Percentiles rank a stretch among this genome's conserved stretches.
phyloP scores from a whole-genome alignment of 148 eudicot genomes.

The Limonium bicolor region DNA sequence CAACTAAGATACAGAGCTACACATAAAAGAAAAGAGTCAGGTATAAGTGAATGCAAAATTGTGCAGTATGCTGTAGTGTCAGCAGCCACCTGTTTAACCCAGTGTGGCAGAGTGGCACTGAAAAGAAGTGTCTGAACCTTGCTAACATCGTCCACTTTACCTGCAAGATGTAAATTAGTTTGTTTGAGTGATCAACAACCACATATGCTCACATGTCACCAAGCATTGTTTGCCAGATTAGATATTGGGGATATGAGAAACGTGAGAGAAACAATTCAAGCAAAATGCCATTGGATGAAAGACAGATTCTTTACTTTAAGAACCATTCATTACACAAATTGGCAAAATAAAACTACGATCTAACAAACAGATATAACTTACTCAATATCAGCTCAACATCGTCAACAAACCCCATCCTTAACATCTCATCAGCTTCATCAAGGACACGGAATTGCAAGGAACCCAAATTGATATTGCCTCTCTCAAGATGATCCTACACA shows the following conservation, averaged over 20 bases:
- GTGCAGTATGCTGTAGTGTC: neutral
- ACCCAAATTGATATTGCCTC: conserved; percentile 60
- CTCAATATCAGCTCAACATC: conserved; percentile 87
- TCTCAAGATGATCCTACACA: conserved; percentile 62
- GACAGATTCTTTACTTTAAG: neutral
- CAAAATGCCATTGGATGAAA: neutral
- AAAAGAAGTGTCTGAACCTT: conserved; percentile 92
- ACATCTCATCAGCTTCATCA: conserved; percentile 98
- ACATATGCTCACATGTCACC: too few relatives aligned
- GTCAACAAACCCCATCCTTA: conserved; percentile 86
- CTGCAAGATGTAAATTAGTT: conserved; percentile 14
- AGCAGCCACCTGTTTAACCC: conserved; percentile 64
- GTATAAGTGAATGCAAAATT: neutral
- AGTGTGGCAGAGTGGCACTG: conserved; percentile 82
- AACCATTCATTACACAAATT: neutral
- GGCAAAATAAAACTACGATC: neutral
- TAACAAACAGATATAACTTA: conserved; percentile 9
- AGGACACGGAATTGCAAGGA: conserved; percentile 76
- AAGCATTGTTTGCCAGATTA: too few relatives aligned
- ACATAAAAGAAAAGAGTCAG: neutral
- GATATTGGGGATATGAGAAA: too few relatives aligned
- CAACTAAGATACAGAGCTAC: neutral
- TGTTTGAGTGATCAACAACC: neutral
- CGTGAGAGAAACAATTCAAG: too few relatives aligned
- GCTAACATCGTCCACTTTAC: conserved; percentile 74